A percentile compares a stretch with the other conserved stretches of the same genome.
Evolutionary conservation across 768 basidiomycete genomes (phyloP).

Genomic region (Naganishia onofrii): DNA sequence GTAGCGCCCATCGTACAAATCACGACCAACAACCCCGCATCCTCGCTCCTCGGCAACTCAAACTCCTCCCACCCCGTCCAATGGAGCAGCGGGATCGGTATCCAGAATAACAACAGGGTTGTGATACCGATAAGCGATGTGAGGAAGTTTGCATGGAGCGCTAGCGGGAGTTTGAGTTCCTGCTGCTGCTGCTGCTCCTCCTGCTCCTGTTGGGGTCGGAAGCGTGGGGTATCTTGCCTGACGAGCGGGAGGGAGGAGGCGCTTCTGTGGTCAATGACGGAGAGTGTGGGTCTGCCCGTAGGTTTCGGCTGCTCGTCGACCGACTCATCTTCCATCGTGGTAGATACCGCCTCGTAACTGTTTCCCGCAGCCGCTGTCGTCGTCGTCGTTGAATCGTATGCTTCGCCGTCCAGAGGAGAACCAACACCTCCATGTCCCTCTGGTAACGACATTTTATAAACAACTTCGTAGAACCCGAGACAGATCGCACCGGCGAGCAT

Average conservation of each 20-base stretch:
- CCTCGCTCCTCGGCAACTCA: constrained; percentile 60
- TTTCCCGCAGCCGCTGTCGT: too few species aligned
- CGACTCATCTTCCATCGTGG: neutral
- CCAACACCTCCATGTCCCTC: constrained; percentile 43
- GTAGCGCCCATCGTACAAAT: constrained; percentile 70
- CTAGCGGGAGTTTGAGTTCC: constrained; percentile 63
- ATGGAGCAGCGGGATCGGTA: constrained; percentile 73
- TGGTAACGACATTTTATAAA: constrained; percentile 50
- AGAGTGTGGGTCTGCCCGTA: neutral
- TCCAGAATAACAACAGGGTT: constrained; percentile 72
- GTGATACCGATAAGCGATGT: constrained; percentile 75
- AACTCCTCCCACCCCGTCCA: constrained; percentile 66
- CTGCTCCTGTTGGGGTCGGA: too few species aligned
- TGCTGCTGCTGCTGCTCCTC: too few species aligned
- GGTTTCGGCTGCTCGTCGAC: too few species aligned
- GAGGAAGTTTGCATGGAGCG: constrained; percentile 76
- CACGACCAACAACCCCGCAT: constrained; percentile 59
- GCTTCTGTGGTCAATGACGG: neutral
- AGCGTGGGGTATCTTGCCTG: neutral
- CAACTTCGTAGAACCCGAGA: constrained; percentile 50
- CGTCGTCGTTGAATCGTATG: neutral
- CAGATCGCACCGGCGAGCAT: constrained; percentile 50
- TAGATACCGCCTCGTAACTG: constrained; percentile 22
- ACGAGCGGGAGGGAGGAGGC: constrained; percentile 13
- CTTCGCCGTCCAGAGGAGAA: neutral